phyloP scores from a whole-genome alignment of 192 early-diverging fungal species.

The Gamsiella multidivaricata region DNA sequence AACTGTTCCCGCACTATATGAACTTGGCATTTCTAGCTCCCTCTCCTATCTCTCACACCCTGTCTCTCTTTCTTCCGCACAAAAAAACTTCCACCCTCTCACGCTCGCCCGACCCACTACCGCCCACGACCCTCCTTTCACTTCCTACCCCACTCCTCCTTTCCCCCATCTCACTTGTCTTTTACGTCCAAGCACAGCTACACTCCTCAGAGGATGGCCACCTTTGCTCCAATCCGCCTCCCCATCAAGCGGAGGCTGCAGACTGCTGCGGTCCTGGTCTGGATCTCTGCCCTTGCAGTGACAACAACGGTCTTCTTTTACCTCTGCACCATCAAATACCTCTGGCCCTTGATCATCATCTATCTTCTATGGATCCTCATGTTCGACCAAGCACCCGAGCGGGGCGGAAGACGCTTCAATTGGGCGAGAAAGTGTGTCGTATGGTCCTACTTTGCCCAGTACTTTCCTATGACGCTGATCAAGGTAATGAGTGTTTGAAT shows the following conservation, averaged over 20 bases:
- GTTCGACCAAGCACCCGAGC: constrained; percentile 81
- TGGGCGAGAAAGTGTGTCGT: constrained; percentile 60
- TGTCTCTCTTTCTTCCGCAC: no score
- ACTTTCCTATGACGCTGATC: constrained; percentile 82
- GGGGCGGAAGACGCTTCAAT: constrained; percentile 75
- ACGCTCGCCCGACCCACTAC: no score
- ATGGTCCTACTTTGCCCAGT: constrained; percentile 85
- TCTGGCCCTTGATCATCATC: constrained; percentile 71
- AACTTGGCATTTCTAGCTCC: no score
- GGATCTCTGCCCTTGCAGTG: constrained; percentile 69
- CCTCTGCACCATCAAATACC: constrained; percentile 60
- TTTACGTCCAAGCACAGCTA: no score
- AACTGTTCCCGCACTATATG: no score
- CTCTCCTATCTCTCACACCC: no score
- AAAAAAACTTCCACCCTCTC: no score
- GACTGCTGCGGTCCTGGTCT: constrained; percentile 69
- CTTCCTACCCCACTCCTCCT: no score
- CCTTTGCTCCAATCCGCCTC: constrained; percentile 73
- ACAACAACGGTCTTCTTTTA: constrained; percentile 71
- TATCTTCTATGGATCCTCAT: constrained; percentile 81
- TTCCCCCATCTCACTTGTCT: no score
- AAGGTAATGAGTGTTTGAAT: constrained; percentile 59
- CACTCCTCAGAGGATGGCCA: constrained; percentile 10
- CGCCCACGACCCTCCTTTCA: no score
- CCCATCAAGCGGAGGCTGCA: constrained; percentile 77